Percentiles rank a stretch among this genome's conserved stretches.
phyloP scores from a whole-genome alignment of 2,329 filamentous ascomycete species.

The Fusarium sp. region DNA sequence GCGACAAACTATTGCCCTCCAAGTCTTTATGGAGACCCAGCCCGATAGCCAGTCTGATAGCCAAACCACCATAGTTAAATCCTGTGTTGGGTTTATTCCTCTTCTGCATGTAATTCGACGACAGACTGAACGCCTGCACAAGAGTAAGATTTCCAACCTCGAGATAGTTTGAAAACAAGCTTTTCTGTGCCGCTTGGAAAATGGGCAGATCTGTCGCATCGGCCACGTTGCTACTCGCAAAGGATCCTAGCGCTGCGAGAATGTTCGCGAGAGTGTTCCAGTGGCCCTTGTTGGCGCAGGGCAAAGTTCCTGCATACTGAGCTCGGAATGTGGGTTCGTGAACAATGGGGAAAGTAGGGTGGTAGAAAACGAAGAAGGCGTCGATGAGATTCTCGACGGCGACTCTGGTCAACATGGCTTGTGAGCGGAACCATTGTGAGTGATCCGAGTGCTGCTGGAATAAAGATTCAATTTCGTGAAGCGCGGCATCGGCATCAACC shows the following conservation, averaged over 20 bases:
- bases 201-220: slow-evolving; percentile 18
- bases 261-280: slow-evolving; percentile 30
- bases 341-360: slow-evolving; percentile 25
- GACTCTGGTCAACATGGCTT: slow-evolving; percentile 34
- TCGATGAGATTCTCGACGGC: slow-evolving; percentile 32
- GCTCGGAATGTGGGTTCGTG: slow-evolving; percentile 37
- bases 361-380: slow-evolving; percentile 27
- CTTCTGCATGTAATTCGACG: slow-evolving; percentile 29
- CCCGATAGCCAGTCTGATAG: slow-evolving; percentile 16
- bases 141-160: slow-evolving; percentile 30
- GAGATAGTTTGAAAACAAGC: slow-evolving; percentile 28
- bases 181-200: slow-evolving; percentile 28
- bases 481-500: slow-evolving; percentile 24
- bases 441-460: slow-evolving; percentile 36
- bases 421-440: slow-evolving; percentile 32
- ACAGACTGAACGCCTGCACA: slow-evolving; percentile 24
- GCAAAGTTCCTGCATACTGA: slow-evolving; percentile 18
- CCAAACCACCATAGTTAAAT: slow-evolving; percentile 27
- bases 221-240: slow-evolving; percentile 14
- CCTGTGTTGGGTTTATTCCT: slow-evolving; percentile 32
- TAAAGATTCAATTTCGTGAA: slow-evolving; percentile 30
- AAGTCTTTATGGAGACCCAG: slow-evolving; percentile 32
- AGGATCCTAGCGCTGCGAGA: slow-evolving; percentile 21
- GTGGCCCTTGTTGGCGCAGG: slow-evolving; percentile 22
- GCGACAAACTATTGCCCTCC: slow-evolving; percentile 4